phyloP scores from a whole-genome alignment of 176 grass and related monocot genomes.

The Aegilops tauschii region DNA sequence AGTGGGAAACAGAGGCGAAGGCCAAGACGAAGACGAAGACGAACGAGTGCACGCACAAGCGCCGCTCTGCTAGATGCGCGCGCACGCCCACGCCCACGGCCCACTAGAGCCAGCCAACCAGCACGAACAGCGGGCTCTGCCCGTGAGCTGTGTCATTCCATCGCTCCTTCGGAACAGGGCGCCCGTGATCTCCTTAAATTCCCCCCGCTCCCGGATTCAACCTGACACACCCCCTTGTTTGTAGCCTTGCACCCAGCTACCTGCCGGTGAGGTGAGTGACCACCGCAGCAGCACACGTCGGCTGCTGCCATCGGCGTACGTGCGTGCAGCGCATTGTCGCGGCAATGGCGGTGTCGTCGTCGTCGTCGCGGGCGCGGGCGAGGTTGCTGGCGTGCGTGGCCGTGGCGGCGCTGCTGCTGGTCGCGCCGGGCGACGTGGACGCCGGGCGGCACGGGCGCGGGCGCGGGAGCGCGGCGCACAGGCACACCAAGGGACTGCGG shows the following conservation, averaged over 20 bases:
- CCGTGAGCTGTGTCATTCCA: slow-evolving; percentile 36
- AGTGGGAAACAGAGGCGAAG: too few relatives aligned
- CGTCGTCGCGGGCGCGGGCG: neutral
- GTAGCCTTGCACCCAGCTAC: neutral
- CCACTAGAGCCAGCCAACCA: slow-evolving; percentile 25
- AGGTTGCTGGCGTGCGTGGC: neutral
- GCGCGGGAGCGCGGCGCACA: neutral
- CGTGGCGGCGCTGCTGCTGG: neutral
- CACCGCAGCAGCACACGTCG: neutral
- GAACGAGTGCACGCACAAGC: too few relatives aligned
- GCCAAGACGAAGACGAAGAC: too few relatives aligned
- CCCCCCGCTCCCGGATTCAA: neutral
- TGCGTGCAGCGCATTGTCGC: neutral
- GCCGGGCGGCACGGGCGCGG: neutral
- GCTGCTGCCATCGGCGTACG: neutral
- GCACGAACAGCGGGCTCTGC: neutral
- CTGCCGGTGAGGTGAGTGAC: neutral
- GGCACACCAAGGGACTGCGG: slow-evolving; percentile 55
- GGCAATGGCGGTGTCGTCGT: neutral
- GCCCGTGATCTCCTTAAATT: slow-evolving; percentile 49
- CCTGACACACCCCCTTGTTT: neutral
- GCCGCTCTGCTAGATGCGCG: neutral
- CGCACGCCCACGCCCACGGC: neutral
- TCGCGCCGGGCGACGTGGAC: neutral
- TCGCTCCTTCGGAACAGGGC: neutral